phyloP scores from a whole-genome alignment of 345 rosid species.

The Brassica juncea region DNA sequence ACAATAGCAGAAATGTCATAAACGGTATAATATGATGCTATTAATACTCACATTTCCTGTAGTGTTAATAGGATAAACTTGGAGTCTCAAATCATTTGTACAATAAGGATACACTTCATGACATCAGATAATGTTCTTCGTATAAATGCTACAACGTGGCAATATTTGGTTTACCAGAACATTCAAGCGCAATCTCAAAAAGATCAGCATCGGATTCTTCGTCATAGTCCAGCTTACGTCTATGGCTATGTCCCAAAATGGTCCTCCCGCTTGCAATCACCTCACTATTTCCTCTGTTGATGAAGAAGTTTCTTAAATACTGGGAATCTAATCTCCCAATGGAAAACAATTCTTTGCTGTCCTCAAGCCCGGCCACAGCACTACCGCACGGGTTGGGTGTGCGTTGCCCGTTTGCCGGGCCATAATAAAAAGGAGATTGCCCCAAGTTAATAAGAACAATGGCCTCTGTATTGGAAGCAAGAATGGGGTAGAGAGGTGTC shows the following conservation, averaged over 20 bases:
- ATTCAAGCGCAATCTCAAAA: conserved; percentile 78
- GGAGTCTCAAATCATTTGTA: conserved; percentile 3
- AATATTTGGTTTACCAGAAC: conserved; percentile 49
- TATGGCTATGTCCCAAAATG: conserved; percentile 35
- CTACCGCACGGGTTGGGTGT: conserved; percentile 41
- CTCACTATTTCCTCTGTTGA: conserved; percentile 47
- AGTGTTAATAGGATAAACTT: not conserved
- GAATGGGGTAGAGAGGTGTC: conserved; percentile 42
- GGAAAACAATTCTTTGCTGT: conserved; percentile 83
- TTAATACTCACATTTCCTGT: too few species aligned
- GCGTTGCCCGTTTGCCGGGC: conserved; percentile 38
- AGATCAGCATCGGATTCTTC: conserved; percentile 93
- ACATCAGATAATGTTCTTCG: not conserved
- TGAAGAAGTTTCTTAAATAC: conserved; percentile 56
- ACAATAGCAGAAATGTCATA: too few species aligned
- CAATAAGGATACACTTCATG: not conserved
- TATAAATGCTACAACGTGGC: conserved; percentile 29
- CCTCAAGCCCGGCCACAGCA: conserved; percentile 65
- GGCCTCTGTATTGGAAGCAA: conserved; percentile 36
- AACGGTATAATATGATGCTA: too few species aligned
- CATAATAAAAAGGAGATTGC: conserved; percentile 39
- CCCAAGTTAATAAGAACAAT: conserved; percentile 39
- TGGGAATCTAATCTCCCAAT: conserved; percentile 90
- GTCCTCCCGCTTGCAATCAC: conserved; percentile 35
- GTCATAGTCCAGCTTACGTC: conserved; percentile 51